Conservation (phyloP, 2,329 filamentous ascomycete genomes). For the Eurotiales sp. region DNA sequence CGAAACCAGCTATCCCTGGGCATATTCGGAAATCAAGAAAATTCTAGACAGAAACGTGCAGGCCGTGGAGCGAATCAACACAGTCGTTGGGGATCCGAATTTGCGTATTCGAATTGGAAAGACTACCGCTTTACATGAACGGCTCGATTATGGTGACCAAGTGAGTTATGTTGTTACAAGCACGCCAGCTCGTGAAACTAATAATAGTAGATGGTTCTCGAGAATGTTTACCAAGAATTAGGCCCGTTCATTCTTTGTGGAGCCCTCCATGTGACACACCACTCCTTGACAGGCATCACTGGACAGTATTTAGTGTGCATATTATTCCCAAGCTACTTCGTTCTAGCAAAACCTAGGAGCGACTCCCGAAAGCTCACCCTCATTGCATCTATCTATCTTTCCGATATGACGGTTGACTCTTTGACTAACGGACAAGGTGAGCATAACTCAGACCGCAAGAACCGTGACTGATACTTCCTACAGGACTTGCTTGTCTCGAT, state of each 20-base stretch:
- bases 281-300: conserved; percentile 62
- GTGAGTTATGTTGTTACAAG: conserved; percentile 50
- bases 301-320: conserved; percentile 83
- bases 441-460: conserved; percentile 20
- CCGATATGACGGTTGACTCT: conserved; percentile 35
- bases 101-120: conserved; percentile 70
- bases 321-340: conserved; percentile 75
- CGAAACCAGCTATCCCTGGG: conserved; percentile 76
- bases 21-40: conserved; percentile 75
- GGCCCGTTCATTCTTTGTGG: conserved; percentile 80
- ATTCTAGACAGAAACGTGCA: conserved; percentile 68
- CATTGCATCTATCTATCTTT: conserved; percentile 67
- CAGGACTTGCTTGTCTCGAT: conserved; percentile 82
- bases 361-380: conserved; percentile 67
- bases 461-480: no score
- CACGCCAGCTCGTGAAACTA: conserved; percentile 13
- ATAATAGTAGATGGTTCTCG: conserved; percentile 24
- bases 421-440: conserved; percentile 32
- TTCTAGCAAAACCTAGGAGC: conserved; percentile 67
- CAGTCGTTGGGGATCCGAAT: conserved; percentile 71
- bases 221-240: conserved; percentile 68
- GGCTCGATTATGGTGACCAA: conserved; percentile 69
- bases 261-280: conserved; percentile 77
- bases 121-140: conserved; percentile 80
- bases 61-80: conserved; percentile 75